Evolutionary conservation across 2,329 filamentous ascomycete species (phyloP).

Genomic region (Boeremia lycopersici): DNA sequence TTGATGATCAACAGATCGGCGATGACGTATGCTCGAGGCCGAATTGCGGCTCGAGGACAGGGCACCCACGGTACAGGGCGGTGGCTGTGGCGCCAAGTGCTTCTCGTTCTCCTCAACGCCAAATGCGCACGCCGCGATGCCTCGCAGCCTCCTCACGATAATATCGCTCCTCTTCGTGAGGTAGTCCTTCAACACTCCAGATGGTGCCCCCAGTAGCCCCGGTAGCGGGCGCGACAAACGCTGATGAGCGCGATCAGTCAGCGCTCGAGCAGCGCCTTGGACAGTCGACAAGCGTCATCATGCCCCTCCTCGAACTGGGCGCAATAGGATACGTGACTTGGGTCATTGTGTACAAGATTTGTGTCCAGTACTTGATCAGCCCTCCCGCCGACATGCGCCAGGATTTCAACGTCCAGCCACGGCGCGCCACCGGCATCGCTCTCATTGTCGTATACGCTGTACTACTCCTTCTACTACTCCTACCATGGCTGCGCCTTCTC

Average conservation of each 20-base stretch:
- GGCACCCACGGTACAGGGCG: too few relatives aligned
- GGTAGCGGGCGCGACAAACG: constrained; percentile 28
- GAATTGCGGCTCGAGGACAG: background rate
- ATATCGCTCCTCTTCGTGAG: background rate
- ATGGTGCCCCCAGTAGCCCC: constrained; percentile 28
- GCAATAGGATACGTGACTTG: constrained; percentile 74
- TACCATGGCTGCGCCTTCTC: constrained; percentile 74
- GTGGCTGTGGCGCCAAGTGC: constrained; percentile 10
- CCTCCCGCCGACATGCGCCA: constrained; percentile 42
- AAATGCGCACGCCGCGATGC: constrained; percentile 3
- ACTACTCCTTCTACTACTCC: constrained; percentile 69
- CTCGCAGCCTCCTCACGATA: background rate
- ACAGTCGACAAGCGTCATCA: constrained; percentile 66
- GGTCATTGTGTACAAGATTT: constrained; percentile 62
- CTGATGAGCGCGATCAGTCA: constrained; percentile 27
- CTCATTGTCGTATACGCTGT: constrained; percentile 76
- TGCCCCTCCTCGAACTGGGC: constrained; percentile 72
- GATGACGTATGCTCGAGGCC: constrained; percentile 4
- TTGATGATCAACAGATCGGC: background rate
- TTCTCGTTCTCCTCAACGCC: background rate
- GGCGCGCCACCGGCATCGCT: constrained; percentile 66
- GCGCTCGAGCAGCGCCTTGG: constrained; percentile 51
- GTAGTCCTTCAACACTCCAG: constrained; percentile 1
- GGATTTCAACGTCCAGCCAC: constrained; percentile 36
- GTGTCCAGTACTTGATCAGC: constrained; percentile 74